These are phyloP conservation scores for Entomortierella parvispora DNA, from an alignment of 192 early-diverging fungal genomes.

Conservation along the genomic window DNA sequence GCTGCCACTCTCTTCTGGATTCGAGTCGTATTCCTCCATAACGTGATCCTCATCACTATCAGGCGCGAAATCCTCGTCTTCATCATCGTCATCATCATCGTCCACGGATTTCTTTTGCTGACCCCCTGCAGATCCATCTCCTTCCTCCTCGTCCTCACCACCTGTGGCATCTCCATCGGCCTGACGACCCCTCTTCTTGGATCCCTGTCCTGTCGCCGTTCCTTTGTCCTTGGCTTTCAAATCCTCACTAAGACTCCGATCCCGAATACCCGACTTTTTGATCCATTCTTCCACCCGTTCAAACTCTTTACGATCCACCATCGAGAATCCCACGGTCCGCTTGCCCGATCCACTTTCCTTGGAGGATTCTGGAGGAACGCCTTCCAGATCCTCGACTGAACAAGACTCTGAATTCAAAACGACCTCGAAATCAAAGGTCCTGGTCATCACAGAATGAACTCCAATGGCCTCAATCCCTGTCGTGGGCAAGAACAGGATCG, in stretches of 20 bases:
- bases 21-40: constrained; percentile 50
- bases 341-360: background rate
- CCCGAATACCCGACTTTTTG: constrained; percentile 42
- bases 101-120: background rate
- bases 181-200: background rate
- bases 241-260: constrained; percentile 47
- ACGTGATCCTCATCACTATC: constrained; percentile 41
- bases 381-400: constrained; percentile 31
- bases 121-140: background rate
- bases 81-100: constrained; percentile 40
- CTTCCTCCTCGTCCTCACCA: constrained; percentile 14
- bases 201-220: background rate
- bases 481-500: constrained; percentile 25
- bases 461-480: constrained; percentile 32
- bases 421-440: constrained; percentile 51
- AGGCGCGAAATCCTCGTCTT: constrained; percentile 47
- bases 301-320: constrained; percentile 50
- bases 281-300: constrained; percentile 46
- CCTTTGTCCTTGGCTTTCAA: constrained; percentile 49
- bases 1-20: constrained; percentile 17
- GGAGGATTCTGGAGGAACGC: constrained; percentile 15
- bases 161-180: constrained; percentile 26
- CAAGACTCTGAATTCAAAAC: constrained; percentile 11
- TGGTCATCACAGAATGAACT: constrained; percentile 22
- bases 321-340: constrained; percentile 32